Evolutionary conservation across 495 filamentous ascomycete species (phyloP), one percentile per base, ranked within the genome.

Genomic region (Penicillium manginii): DNA sequence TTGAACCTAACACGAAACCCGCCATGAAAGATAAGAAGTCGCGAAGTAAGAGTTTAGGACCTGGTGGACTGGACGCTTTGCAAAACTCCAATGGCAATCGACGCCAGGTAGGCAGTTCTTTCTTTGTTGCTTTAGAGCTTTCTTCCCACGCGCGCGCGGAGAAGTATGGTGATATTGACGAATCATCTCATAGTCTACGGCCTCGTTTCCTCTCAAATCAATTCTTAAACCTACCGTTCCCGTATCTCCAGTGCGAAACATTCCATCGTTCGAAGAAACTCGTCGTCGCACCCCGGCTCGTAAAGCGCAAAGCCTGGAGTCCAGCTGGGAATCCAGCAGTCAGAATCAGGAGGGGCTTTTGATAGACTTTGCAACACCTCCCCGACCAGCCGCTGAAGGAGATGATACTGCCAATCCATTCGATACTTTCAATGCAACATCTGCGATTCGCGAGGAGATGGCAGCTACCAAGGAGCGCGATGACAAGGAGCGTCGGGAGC

Each of bases 21-120:
- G 70, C 67, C 58, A 61, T 72, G 9, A 80, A 78, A 49, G 73
- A 80, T 15, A 91, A 88, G 73, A 96, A 96, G 74, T 90, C 87
- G 33, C 85, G 94, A 50, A 97, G 94, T 72, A 97, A 97, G 74
- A 97, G 92, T 70, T 84, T 98, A 59, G 94, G 94, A 2, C 93
- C 93, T 21, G 94, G 92, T 19, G 91, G 93, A 51, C 74, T 97
- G 32, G 92, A 92, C 77, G 86, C 85, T 52, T 79, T 96, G 42
- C 91, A 91, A 70, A 81, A 87, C 59, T 86, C 84, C 19, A 84
- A 80, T 66, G 93, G 91, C 12, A 97, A 97, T 72, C 79, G 90
- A 57, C 85, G 89, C 73, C 88, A 89, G 77, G 91, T 92, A 85
- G 59, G 72, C 69, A 45, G 40, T n/a, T 43, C 17, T 47, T 19